Conservation (phyloP, 805 yeast species). For the Candida ovalis region DNA sequence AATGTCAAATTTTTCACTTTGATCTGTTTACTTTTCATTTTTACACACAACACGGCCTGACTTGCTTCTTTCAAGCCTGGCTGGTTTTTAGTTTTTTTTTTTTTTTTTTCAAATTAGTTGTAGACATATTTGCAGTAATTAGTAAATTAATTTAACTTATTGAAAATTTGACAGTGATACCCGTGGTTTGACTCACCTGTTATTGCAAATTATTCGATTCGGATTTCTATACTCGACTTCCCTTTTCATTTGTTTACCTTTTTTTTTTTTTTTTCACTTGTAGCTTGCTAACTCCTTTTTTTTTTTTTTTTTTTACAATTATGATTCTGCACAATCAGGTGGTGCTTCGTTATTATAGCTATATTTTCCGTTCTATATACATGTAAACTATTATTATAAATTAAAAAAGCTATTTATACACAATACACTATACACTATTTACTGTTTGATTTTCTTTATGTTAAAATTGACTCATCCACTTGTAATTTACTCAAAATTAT, state of each 20-base stretch:
- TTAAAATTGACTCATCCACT: neutral
- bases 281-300: neutral
- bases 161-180: too few relatives aligned
- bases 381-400: neutral
- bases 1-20: too few relatives aligned
- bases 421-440: too few relatives aligned
- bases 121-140: too few relatives aligned
- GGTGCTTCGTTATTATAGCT: neutral
- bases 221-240: neutral
- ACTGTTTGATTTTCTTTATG: neutral
- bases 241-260: neutral
- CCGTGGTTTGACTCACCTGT: neutral
- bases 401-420: too few relatives aligned
- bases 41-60: too few relatives aligned
- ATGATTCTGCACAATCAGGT: neutral
- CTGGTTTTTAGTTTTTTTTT: too few relatives aligned
- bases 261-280: neutral
- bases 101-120: too few relatives aligned
- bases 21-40: too few relatives aligned
- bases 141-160: too few relatives aligned
- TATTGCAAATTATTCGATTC: neutral
- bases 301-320: neutral
- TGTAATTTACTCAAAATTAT: slow-evolving; percentile 1
- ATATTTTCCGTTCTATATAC: neutral
- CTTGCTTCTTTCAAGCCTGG: too few relatives aligned